These are phyloP conservation scores for Penicillium sp. DNA, from an alignment of 2,329 filamentous ascomycete genomes.

Conservation along the genomic window DNA sequence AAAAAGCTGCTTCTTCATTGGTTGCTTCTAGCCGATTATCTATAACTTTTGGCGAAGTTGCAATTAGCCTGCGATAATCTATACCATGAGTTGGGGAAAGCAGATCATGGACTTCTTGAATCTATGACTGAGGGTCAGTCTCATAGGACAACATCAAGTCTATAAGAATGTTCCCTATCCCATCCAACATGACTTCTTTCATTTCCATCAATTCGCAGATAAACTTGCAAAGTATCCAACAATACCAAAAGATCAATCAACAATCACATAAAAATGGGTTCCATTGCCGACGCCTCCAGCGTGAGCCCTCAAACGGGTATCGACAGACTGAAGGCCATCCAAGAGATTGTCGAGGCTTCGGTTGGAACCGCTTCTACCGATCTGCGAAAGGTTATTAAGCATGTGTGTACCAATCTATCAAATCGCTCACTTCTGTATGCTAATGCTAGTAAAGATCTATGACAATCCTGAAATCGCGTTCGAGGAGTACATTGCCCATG, in stretches of 20 bases:
- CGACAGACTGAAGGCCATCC: not conserved
- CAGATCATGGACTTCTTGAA: not conserved
- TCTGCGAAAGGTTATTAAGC: not conserved
- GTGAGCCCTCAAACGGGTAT: not conserved
- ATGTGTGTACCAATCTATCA: not conserved
- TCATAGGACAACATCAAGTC: not conserved
- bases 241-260: not conserved
- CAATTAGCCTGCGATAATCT: not conserved
- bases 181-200: not conserved
- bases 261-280: not conserved
- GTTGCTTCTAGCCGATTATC: not conserved
- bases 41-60: not conserved
- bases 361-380: not conserved
- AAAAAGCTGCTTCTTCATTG: not conserved
- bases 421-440: not conserved
- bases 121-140: not conserved
- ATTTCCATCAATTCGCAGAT: not conserved
- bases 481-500: not conserved
- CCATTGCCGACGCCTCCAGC: not conserved
- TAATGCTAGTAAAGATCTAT: not conserved
- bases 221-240: not conserved
- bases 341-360: not conserved
- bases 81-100: not conserved
- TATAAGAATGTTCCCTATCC: not conserved
- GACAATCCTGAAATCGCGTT: not conserved